Conservation (phyloP, 805 yeast species). For the Candida quercuum region DNA sequence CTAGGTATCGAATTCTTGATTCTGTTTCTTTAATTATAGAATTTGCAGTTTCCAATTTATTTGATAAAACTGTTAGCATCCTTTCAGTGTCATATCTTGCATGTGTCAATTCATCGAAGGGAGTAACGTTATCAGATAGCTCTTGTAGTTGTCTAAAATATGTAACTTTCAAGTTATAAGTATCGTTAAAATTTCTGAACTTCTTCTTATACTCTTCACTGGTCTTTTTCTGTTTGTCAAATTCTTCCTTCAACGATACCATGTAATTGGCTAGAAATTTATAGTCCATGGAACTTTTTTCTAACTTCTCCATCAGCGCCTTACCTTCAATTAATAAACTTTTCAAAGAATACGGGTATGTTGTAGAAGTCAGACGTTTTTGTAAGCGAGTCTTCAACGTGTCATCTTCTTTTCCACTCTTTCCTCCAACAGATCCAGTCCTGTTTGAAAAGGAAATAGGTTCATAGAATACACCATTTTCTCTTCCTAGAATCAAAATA, state of each 20-base stretch:
- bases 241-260: constrained; percentile 20
- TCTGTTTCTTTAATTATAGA: constrained; percentile 21
- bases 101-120: constrained; percentile 33
- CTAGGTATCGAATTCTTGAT: constrained; percentile 45
- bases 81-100: background rate
- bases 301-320: constrained; percentile 1
- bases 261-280: constrained; percentile 7
- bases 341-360: background rate
- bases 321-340: constrained; percentile 12
- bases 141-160: constrained; percentile 83
- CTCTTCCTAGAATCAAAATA: constrained; percentile 25
- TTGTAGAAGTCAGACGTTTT: background rate
- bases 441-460: constrained; percentile 3
- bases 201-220: constrained; percentile 31
- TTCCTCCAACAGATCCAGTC: background rate
- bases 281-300: constrained; percentile 3
- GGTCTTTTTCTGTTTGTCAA: constrained; percentile 28
- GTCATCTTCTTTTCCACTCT: background rate
- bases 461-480: constrained; percentile 8
- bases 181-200: constrained; percentile 47
- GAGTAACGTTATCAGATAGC: constrained; percentile 75
- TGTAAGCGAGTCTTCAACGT: background rate
- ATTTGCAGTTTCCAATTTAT: constrained; percentile 9
- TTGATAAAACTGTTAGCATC: background rate
- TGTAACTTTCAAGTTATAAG: constrained; percentile 74